Conservation (phyloP, 352 stramenopile species). For the Phytopythium kandeliae region DNA sequence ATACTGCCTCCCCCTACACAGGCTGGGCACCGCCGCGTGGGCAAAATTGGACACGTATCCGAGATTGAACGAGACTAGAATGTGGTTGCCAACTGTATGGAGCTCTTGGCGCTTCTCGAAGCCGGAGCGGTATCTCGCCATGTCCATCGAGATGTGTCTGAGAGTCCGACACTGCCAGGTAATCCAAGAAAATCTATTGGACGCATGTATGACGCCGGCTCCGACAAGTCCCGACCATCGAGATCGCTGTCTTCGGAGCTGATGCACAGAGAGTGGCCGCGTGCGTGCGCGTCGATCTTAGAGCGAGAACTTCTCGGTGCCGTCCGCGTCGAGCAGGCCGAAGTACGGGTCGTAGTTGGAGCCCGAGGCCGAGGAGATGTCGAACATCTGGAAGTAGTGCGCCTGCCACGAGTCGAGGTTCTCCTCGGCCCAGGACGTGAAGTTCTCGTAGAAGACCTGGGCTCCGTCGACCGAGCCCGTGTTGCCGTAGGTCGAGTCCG, state of each 20-base stretch:
- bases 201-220: too few relatives aligned
- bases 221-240: too few relatives aligned
- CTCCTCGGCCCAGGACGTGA: conserved; percentile 19
- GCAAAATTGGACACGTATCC: too few relatives aligned
- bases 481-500: conserved; percentile 32
- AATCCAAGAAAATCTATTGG: too few relatives aligned
- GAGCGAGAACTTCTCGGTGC: conserved; percentile 33
- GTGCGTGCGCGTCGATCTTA: not conserved
- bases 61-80: too few relatives aligned
- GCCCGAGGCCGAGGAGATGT: conserved; percentile 39
- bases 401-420: conserved; percentile 26
- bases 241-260: not conserved
- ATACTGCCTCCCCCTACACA: too few relatives aligned
- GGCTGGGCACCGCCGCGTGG: too few relatives aligned
- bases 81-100: too few relatives aligned
- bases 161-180: too few relatives aligned
- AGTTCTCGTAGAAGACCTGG: conserved; percentile 35
- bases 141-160: too few relatives aligned
- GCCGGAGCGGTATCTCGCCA: too few relatives aligned
- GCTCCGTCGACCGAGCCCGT: conserved; percentile 28
- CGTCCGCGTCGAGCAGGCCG: conserved; percentile 28
- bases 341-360: conserved; percentile 44
- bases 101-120: too few relatives aligned
- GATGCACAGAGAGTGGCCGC: not conserved
- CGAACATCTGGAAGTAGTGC: conserved; percentile 66